These are phyloP conservation scores for Apiospora malaysiana DNA, from an alignment of 2,329 filamentous ascomycete genomes.

Conservation along the genomic window DNA sequence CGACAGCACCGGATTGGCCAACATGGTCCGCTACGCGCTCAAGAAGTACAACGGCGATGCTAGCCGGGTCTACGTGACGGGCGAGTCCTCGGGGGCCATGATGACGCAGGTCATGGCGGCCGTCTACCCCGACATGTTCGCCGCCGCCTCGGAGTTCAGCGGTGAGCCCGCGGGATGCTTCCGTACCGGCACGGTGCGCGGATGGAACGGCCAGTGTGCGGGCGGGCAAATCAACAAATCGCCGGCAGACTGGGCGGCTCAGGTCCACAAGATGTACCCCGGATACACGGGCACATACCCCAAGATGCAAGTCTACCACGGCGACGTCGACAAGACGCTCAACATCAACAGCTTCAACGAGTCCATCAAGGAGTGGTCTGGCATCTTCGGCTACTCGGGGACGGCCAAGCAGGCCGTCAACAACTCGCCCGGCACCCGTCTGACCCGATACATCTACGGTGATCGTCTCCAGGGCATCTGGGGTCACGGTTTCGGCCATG, in stretches of 20 bases:
- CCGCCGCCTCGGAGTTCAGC: conserved; percentile 49
- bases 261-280: conserved; percentile 47
- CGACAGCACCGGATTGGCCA: conserved; percentile 60
- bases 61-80: conserved; percentile 58
- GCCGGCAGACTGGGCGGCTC: conserved; percentile 53
- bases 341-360: conserved; percentile 38
- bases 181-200: conserved; percentile 45
- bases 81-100: conserved; percentile 52
- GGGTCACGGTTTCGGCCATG: conserved; percentile 29
- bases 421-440: conserved; percentile 28
- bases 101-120: conserved; percentile 57
- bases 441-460: conserved; percentile 32
- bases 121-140: conserved; percentile 54
- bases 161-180: conserved; percentile 53
- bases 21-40: conserved; percentile 62
- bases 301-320: conserved; percentile 42
- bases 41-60: conserved; percentile 55
- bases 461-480: conserved; percentile 32
- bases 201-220: conserved; percentile 60
- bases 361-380: conserved; percentile 43
- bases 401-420: conserved; percentile 25
- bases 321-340: conserved; percentile 39
- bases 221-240: conserved; percentile 50
- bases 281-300: conserved; percentile 40
- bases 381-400: conserved; percentile 42